Conservation (phyloP, 345 rosid genomes). For the Murraya paniculata region DNA sequence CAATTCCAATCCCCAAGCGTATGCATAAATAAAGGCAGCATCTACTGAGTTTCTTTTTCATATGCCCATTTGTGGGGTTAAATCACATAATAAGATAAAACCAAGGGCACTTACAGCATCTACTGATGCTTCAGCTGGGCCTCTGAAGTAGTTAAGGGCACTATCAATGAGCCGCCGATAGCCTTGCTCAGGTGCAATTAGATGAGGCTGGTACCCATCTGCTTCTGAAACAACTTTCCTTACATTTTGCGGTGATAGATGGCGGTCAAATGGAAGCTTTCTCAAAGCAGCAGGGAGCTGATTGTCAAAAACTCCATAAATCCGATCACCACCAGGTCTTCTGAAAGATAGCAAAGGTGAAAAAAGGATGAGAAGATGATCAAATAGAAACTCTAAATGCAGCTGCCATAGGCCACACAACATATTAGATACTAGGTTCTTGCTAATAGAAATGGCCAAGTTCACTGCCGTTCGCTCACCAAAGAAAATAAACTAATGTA, state of each 20-base stretch:
- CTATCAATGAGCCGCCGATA: conserved; percentile 63
- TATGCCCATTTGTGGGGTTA: background rate
- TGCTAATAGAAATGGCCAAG: background rate
- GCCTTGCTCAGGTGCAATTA: conserved; percentile 74
- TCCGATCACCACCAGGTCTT: conserved; percentile 65
- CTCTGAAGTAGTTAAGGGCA: conserved; percentile 56
- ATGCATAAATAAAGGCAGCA: background rate
- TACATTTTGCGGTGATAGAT: conserved; percentile 60
- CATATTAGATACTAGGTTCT: background rate
- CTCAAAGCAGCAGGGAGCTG: conserved; percentile 67
- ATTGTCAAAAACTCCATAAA: conserved; percentile 60
- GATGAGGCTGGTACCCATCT: conserved; percentile 76
- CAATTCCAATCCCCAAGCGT: background rate
- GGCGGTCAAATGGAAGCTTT: conserved; percentile 64
- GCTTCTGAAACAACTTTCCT: conserved; percentile 64
- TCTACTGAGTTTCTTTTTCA: no score
- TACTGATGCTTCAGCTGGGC: conserved; percentile 76
- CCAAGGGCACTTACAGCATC: conserved; percentile 51
- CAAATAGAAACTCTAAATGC: background rate
- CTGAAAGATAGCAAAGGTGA: conserved; percentile 27
- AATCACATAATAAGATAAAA: background rate
- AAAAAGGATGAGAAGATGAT: background rate
- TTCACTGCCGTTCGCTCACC: background rate
- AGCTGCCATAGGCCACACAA: background rate
- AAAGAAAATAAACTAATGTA: background rate